Conservation (phyloP, 2,329 filamentous ascomycete species). For the Aspergillus novoparasiticus region DNA sequence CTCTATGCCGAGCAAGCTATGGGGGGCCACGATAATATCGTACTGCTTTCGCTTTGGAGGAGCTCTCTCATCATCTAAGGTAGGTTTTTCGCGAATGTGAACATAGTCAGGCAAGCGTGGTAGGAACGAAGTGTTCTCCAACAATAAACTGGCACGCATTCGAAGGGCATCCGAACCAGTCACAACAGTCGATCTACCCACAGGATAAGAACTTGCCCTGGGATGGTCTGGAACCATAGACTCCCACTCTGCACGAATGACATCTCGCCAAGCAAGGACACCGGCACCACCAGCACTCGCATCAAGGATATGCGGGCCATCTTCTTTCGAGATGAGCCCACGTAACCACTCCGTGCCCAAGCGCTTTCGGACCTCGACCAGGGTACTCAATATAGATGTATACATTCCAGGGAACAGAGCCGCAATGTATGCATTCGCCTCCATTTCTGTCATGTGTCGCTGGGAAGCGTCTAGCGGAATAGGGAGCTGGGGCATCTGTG, state of each 20-base stretch:
- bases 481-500: constrained; percentile 56
- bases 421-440: constrained; percentile 62
- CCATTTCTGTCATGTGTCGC: constrained; percentile 61
- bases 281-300: constrained; percentile 64
- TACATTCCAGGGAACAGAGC: constrained; percentile 64
- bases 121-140: constrained; percentile 89
- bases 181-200: constrained; percentile 78
- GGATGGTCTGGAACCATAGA: constrained; percentile 56
- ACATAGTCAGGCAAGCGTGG: constrained; percentile 88
- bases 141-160: constrained; percentile 71
- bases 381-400: constrained; percentile 56
- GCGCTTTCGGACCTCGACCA: constrained; percentile 63
- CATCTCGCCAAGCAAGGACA: constrained; percentile 66
- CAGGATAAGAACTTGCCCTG: constrained; percentile 43
- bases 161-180: constrained; percentile 75
- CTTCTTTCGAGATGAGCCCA: constrained; percentile 56
- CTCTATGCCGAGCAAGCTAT: constrained; percentile 74
- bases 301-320: constrained; percentile 61
- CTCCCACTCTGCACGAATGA: constrained; percentile 81
- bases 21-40: constrained; percentile 87
- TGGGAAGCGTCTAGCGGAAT: constrained; percentile 61
- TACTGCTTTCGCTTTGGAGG: constrained; percentile 72
- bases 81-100: constrained; percentile 60
- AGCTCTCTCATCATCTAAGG: constrained; percentile 59
- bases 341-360: constrained; percentile 63